Conservation (phyloP, 1,284 basidiomycete species). For the Ceratobasidium sp. region DNA sequence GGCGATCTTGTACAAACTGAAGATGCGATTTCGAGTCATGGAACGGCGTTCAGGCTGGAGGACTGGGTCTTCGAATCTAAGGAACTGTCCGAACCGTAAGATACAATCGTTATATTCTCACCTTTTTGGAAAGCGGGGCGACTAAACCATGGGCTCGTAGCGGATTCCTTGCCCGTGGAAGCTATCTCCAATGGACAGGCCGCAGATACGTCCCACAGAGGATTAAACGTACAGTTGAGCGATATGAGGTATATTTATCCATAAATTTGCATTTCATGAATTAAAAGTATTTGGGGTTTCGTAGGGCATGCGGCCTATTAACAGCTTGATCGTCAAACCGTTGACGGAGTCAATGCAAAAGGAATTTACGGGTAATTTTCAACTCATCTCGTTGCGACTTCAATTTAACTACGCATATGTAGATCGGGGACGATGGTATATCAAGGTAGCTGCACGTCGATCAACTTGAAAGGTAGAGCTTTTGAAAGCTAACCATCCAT, state of each 20-base stretch:
- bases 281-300: not conserved
- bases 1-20: not conserved
- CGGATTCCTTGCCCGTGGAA: not conserved
- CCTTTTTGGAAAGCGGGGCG: no score
- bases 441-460: not conserved
- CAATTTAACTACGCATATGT: no score
- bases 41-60: slow-evolving; percentile 7
- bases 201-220: not conserved
- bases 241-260: not conserved
- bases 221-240: slow-evolving; percentile 3
- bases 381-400: not conserved
- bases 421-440: slow-evolving; percentile 3
- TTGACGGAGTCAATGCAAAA: not conserved
- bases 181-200: slow-evolving; percentile 12
- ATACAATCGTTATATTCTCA: not conserved
- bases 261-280: not conserved
- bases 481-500: no score
- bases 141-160: not conserved
- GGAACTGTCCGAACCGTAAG: not conserved
- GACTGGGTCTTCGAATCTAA: not conserved
- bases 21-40: not conserved
- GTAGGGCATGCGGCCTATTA: slow-evolving; percentile 5
- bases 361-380: not conserved
- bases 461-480: no score
- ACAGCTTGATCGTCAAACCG: not conserved